Base-by-base conservation (phyloP, 495 filamentous ascomycete species). In the Hyphodiscus hymeniophilus region DNA sequence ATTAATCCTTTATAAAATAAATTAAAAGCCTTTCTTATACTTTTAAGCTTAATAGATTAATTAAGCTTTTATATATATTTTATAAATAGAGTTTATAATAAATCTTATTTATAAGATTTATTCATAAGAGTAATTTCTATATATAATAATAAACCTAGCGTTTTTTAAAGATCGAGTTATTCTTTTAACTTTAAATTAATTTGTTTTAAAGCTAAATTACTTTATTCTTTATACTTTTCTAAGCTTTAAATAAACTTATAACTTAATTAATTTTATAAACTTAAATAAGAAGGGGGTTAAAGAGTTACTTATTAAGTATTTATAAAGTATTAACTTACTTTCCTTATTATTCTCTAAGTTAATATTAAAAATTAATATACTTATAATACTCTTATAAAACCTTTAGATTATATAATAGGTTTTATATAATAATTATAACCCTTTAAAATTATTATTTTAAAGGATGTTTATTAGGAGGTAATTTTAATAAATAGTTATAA, bases 381-480 rank as follows among this genome's bases (percentile, higher is more conserved):
- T 26, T 6, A 15, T 43, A 3, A 28, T 43, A n/a, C 22, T 43
- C 16, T 30, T 43, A 43, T 23, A 21, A 23, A 43, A 45, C 30
- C 42, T 45, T 26, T 47, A 31, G 34, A 7, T 17, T 48, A 20
- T 48, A 31, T 48, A 48, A 48, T 24, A 24, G 45, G 23, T 39
- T 22, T 16, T 35, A 35, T 13, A 39, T 48, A 48, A n/a, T 39
- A 7, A 32, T 48, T 30, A 39, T 21, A 10, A 41, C 13, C 12
- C 17, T 48, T 2, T 12, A 31, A 17, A 39, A 12, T 11, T 24
- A 39, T 18, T 39, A 28, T 38, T 30, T 48, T 30, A 18, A 39
- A 21, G 35, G n/a, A 2, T 35, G 45, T 13, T 13, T 48, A 17
- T n/a, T 48, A 2, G 20, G 22, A 11, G 23, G 35, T 3, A 35